These are phyloP conservation scores for Flaveria ramosissima DNA, from an alignment of 129 eudicot genomes.

Conservation along the genomic window DNA sequence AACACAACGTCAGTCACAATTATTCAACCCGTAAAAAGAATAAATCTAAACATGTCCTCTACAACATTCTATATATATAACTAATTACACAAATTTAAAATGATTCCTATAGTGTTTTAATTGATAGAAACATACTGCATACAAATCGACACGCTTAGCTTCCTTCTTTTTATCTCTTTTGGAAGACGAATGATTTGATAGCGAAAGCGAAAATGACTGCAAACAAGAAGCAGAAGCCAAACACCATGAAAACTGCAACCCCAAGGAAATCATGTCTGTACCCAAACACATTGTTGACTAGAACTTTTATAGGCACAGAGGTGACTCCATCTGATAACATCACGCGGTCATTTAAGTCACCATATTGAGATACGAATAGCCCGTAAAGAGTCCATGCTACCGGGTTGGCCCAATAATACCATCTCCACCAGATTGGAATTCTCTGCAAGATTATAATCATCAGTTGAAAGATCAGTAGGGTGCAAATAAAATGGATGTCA, in stretches of 20 bases:
- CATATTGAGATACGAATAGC: conserved; percentile 83
- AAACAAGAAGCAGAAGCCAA: conserved; percentile 68
- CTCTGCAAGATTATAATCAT: conserved; percentile 48
- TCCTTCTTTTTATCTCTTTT: conserved; percentile 57
- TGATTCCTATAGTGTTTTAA: conserved; percentile 24
- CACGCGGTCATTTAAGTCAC: conserved; percentile 53
- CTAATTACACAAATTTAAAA: conserved; percentile 27
- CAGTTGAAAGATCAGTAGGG: not conserved
- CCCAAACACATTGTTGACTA: conserved; percentile 72
- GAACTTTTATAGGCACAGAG: conserved; percentile 41
- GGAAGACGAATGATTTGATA: conserved; percentile 83
- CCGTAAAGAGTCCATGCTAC: conserved; percentile 95
- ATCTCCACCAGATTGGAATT: conserved; percentile 99
- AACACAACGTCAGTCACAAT: conserved; percentile 16
- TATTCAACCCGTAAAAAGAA: conserved; percentile 28
- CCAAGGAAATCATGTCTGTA: conserved; percentile 82
- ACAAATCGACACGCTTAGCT: not conserved
- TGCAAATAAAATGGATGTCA: not conserved
- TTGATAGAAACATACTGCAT: not conserved
- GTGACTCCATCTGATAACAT: conserved; percentile 68
- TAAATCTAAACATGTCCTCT: conserved; percentile 29
- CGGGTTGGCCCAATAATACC: conserved; percentile 99
- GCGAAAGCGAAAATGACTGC: conserved; percentile 88
- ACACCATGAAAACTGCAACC: conserved; percentile 71
- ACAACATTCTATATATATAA: conserved; percentile 35